These are phyloP conservation scores for Lasiodiplodia gonubiensis DNA, from an alignment of 2,329 filamentous ascomycete species.

Conservation along the genomic window DNA sequence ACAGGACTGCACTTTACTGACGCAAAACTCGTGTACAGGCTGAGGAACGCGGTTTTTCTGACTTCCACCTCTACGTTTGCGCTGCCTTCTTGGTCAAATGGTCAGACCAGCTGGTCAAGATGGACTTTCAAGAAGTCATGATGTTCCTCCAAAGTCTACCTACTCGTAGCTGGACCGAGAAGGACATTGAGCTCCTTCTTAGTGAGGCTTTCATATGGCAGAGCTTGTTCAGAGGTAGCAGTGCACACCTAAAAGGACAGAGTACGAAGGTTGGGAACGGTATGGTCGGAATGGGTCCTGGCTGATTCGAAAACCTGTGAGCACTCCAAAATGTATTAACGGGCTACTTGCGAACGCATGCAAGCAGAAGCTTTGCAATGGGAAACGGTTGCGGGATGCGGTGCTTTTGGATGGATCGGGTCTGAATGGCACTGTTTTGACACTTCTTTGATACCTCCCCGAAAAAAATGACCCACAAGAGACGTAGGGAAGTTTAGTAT, in stretches of 20 bases:
- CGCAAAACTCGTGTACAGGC: slow-evolving; percentile 62
- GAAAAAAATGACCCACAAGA: neutral
- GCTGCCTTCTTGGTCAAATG: slow-evolving; percentile 98
- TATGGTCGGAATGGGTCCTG: slow-evolving; percentile 47
- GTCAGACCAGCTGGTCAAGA: slow-evolving; percentile 91
- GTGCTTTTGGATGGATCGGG: neutral
- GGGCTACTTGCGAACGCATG: neutral
- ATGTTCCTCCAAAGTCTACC: slow-evolving; percentile 98
- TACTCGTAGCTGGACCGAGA: slow-evolving; percentile 93
- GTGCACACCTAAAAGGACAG: slow-evolving; percentile 73
- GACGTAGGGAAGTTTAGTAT: neutral
- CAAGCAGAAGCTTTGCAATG: neutral
- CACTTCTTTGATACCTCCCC: neutral
- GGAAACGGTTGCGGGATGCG: neutral
- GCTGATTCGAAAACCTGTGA: neutral
- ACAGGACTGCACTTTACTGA: neutral
- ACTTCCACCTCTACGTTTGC: slow-evolving; percentile 98
- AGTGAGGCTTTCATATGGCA: slow-evolving; percentile 99
- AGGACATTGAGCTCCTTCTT: slow-evolving; percentile 93
- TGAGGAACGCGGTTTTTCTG: slow-evolving; percentile 97
- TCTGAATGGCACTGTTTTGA: neutral
- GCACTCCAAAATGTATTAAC: neutral
- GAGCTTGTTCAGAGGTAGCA: slow-evolving; percentile 91
- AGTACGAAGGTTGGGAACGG: slow-evolving; percentile 36
- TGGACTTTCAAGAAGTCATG: slow-evolving; percentile 99